phyloP scores from a whole-genome alignment of 495 filamentous ascomycete genomes.

The Penicillium desertorum region DNA sequence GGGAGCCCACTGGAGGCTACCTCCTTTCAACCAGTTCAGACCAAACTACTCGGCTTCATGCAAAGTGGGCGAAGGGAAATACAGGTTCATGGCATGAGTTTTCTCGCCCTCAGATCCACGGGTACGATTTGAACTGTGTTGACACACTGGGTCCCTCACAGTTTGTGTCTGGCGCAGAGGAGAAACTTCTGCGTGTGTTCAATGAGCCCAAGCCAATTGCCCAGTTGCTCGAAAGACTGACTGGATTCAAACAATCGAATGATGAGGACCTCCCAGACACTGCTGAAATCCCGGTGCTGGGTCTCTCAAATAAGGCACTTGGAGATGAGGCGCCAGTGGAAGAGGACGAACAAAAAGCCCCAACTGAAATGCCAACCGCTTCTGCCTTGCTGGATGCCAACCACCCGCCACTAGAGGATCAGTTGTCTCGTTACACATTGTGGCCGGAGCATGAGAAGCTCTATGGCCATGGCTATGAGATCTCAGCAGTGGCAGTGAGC shows the following conservation, averaged over 20 bases:
- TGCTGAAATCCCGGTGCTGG: slow-evolving; percentile 90
- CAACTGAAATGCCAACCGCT: slow-evolving; percentile 22
- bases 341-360: slow-evolving; percentile 38
- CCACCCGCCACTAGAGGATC: slow-evolving; percentile 85
- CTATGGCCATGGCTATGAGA: slow-evolving; percentile 98
- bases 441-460: slow-evolving; percentile 97
- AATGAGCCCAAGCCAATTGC: slow-evolving; percentile 85
- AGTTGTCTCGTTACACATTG: slow-evolving; percentile 82
- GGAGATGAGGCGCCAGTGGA: slow-evolving; percentile 53
- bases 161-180: slow-evolving; percentile 95
- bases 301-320: slow-evolving; percentile 93
- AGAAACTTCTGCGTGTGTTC: slow-evolving; percentile 95
- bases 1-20: slow-evolving; percentile 81
- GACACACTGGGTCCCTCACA: slow-evolving; percentile 64
- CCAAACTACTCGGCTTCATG: slow-evolving; percentile 91
- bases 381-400: slow-evolving; percentile 44
- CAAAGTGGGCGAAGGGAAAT: slow-evolving; percentile 67
- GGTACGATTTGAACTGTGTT: slow-evolving; percentile 96
- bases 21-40: slow-evolving; percentile 86
- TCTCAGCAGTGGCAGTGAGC: slow-evolving; percentile 82
- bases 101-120: slow-evolving; percentile 93
- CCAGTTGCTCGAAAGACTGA: slow-evolving; percentile 64
- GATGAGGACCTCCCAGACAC: slow-evolving; percentile 69
- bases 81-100: slow-evolving; percentile 86
- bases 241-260: slow-evolving; percentile 51